Evolutionary conservation across 2,329 filamentous ascomycete species (phyloP).

Genomic region (Fusarium pilosicola): DNA sequence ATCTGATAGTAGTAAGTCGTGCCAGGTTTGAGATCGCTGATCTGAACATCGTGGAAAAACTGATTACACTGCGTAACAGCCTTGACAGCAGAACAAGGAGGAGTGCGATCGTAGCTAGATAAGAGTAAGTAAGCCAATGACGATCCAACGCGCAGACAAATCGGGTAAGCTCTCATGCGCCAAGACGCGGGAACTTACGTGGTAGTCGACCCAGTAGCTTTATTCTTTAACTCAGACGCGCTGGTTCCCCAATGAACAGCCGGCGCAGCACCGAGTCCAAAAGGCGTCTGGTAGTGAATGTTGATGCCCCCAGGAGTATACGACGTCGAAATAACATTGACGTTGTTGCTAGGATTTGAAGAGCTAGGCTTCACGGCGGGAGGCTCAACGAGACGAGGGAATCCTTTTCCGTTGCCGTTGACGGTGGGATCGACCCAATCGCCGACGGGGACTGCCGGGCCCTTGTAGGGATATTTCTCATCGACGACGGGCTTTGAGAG

Average conservation of each 20-base stretch:
- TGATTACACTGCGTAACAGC: neutral
- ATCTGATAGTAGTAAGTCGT: slow-evolving; percentile 6
- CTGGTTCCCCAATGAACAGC: neutral
- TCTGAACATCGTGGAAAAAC: slow-evolving; percentile 2
- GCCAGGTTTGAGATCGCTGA: neutral
- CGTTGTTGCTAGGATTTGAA: neutral
- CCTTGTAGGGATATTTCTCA: slow-evolving; percentile 3
- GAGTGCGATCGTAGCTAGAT: neutral
- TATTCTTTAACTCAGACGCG: neutral
- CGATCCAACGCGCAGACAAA: neutral
- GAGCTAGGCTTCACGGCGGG: neutral
- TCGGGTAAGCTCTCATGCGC: neutral
- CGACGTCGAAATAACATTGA: slow-evolving; percentile 1
- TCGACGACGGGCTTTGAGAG: neutral
- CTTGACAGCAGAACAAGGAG: neutral
- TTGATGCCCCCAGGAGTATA: neutral
- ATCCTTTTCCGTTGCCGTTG: neutral
- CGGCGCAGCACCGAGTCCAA: neutral
- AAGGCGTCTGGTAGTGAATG: neutral
- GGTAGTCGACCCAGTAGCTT: neutral
- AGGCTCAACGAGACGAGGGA: neutral
- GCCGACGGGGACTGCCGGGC: neutral
- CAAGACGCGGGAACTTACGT: neutral
- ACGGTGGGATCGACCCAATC: slow-evolving; percentile 2
- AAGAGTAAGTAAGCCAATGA: neutral